A percentile compares a stretch with the other conserved stretches of the same genome.
These are phyloP conservation scores for Fusarium ramigenum DNA, from an alignment of 2,329 filamentous ascomycete genomes.

Conservation along the genomic window DNA sequence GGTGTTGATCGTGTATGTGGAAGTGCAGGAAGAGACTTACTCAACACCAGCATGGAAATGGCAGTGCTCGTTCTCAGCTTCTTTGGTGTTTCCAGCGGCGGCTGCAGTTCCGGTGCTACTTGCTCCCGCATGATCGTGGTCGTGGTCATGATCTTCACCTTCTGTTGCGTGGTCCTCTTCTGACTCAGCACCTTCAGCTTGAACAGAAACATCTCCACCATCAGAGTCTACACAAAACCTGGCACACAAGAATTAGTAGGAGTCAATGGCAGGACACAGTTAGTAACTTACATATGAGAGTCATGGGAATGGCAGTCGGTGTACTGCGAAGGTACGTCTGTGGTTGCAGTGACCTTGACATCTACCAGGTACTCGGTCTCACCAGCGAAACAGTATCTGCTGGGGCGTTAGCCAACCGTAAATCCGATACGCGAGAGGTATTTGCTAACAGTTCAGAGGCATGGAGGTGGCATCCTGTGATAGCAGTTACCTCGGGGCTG, in stretches of 20 bases:
- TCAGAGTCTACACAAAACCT: constrained; percentile 70
- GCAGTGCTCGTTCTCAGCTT: constrained; percentile 58
- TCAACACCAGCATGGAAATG: constrained; percentile 81
- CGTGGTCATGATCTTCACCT: constrained; percentile 23
- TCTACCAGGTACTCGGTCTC: constrained; percentile 55
- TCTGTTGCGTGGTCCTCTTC: constrained; percentile 30
- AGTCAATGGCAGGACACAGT: neutral
- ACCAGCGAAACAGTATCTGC: constrained; percentile 57
- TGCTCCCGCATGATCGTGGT: constrained; percentile 26
- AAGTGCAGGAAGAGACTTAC: constrained; percentile 55
- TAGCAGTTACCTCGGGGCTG: constrained; percentile 46
- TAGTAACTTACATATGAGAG: constrained; percentile 59
- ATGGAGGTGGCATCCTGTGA: constrained; percentile 56
- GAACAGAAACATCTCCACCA: constrained; percentile 69
- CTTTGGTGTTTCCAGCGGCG: neutral
- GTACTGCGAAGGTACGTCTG: constrained; percentile 66
- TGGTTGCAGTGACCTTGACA: constrained; percentile 62
- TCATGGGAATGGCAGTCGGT: constrained; percentile 73
- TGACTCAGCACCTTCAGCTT: constrained; percentile 49
- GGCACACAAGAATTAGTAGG: neutral
- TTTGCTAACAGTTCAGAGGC: constrained; percentile 50
- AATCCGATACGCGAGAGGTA: neutral
- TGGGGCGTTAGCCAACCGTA: constrained; percentile 1
- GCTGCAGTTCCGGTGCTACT: neutral
- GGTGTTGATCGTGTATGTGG: neutral